Base-by-base conservation (phyloP, 1,284 basidiomycete genomes). In the Porogramme epimiltina region DNA sequence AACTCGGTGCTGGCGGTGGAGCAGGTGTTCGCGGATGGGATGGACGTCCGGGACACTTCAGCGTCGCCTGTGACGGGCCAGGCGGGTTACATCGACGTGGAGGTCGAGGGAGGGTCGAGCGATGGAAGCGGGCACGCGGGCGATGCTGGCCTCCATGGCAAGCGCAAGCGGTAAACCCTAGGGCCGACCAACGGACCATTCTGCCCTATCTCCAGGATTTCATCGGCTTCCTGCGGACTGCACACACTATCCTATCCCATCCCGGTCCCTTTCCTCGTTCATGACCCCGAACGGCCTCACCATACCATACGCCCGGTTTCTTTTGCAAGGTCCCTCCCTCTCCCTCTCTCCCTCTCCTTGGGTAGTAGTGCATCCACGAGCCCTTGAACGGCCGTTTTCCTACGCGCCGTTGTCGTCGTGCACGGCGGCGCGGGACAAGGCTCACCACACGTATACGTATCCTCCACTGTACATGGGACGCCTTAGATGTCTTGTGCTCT, bases 121-220 rank as follows among this genome's bases (percentile, higher is more conserved):
- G 63, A 59, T 20, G 64, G 59, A 1, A 62, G 61, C 41, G 55
- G 45, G 34, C 58, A 61, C 41, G 61, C 57, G 9, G 63, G 54
- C 11, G 69, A 65, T 47, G 57, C 52, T 36, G 57, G 62, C 18
- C 41, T 55, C 28, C 64, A 67, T 45, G 64, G 63, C 45, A 71
- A 71, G 58, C 66, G 69, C 53, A 70, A 68, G 63, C 66, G 66
- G 57, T 66, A 51, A 62, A 26, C 16, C 15, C 20, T 25, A 6
- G 34, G 25, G 8, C 16, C 23, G 18, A 23, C 22, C n/a, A 15
- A 4, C 33, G 19, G 16, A 6, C 22, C 22, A 24, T 11, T 24
- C 34, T 20, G 19, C 40, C 26, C 18, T 38, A 10, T 11, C 19
- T 10, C 26, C 36, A 8, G 16, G n/a, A n/a, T n/a, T n/a, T n/a